Conservation (phyloP, 768 basidiomycete genomes). For the Calocybe cyanea region DNA sequence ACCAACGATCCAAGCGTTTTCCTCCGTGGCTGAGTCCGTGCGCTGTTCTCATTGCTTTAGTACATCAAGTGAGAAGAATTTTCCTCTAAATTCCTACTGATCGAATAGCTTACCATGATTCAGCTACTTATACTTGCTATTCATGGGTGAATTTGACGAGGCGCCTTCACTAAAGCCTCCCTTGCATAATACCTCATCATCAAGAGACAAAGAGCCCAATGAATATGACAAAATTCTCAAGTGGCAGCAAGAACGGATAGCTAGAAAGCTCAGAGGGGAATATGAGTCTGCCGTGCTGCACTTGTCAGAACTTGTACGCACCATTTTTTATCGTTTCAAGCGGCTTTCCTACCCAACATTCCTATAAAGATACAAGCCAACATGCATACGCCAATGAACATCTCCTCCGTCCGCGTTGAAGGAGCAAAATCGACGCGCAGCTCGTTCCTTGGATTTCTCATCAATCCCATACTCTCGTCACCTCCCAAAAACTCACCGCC, state of each 20-base stretch:
- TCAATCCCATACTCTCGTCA: slow-evolving; percentile 53
- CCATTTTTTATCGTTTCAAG: neutral
- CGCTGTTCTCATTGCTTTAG: no score
- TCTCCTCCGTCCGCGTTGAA: slow-evolving; percentile 78
- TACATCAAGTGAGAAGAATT: no score
- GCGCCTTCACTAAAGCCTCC: slow-evolving; percentile 37
- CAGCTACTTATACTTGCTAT: neutral
- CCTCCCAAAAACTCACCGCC: slow-evolving; percentile 18
- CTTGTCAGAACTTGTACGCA: slow-evolving; percentile 44
- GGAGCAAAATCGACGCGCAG: slow-evolving; percentile 72
- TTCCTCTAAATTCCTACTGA: no score
- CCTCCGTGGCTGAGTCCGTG: no score
- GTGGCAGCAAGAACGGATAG: slow-evolving; percentile 76
- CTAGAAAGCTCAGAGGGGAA: slow-evolving; percentile 65
- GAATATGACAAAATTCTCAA: slow-evolving; percentile 54
- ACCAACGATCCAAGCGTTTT: neutral
- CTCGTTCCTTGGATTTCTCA: slow-evolving; percentile 77
- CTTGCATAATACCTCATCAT: slow-evolving; percentile 49
- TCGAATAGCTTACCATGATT: neutral
- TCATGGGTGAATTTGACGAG: neutral
- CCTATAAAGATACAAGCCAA: slow-evolving; percentile 59
- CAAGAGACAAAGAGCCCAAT: slow-evolving; percentile 54
- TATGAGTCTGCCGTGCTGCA: slow-evolving; percentile 69
- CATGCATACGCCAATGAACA: slow-evolving; percentile 57
- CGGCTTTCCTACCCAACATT: neutral